Conservation (phyloP, 192 early-diverging fungal species). For the Gamsiella multidivaricata region DNA sequence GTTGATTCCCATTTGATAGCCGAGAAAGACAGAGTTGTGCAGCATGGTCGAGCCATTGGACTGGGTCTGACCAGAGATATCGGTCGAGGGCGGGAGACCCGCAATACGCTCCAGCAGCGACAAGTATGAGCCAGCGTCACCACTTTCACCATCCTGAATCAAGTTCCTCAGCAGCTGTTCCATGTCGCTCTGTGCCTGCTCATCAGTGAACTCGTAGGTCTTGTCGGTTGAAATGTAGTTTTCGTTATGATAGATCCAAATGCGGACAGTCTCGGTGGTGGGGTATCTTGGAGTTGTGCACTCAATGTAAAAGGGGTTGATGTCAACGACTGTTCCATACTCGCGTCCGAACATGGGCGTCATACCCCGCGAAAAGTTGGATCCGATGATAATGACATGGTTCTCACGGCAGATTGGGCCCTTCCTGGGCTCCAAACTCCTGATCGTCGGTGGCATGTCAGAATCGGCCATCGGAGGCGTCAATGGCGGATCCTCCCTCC, state of each 20-base stretch:
- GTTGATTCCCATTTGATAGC: constrained; percentile 30
- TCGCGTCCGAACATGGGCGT: constrained; percentile 52
- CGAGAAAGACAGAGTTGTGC: constrained; percentile 45
- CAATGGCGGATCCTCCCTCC: constrained; percentile 40
- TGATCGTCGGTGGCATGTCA: constrained; percentile 48
- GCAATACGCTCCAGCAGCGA: constrained; percentile 47
- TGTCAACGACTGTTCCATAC: constrained; percentile 46
- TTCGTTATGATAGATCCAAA: constrained; percentile 49
- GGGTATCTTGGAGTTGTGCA: constrained; percentile 52
- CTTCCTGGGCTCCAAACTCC: constrained; percentile 41
- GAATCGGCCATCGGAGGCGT: constrained; percentile 44
- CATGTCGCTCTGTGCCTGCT: constrained; percentile 49
- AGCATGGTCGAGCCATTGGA: constrained; percentile 48
- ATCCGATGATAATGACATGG: constrained; percentile 54
- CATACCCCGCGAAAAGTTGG: constrained; percentile 48
- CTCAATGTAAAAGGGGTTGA: constrained; percentile 51
- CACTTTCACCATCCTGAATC: constrained; percentile 43
- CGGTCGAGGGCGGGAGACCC: constrained; percentile 37
- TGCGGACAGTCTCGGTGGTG: constrained; percentile 36
- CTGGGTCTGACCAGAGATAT: constrained; percentile 48
- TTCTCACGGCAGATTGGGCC: constrained; percentile 51
- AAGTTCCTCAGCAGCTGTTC: constrained; percentile 47
- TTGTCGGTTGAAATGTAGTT: constrained; percentile 42
- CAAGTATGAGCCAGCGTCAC: constrained; percentile 38
- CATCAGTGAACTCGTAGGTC: constrained; percentile 51